phyloP scores from a whole-genome alignment of 2,329 filamentous ascomycete genomes.

The Trichoderma lentiforme region DNA sequence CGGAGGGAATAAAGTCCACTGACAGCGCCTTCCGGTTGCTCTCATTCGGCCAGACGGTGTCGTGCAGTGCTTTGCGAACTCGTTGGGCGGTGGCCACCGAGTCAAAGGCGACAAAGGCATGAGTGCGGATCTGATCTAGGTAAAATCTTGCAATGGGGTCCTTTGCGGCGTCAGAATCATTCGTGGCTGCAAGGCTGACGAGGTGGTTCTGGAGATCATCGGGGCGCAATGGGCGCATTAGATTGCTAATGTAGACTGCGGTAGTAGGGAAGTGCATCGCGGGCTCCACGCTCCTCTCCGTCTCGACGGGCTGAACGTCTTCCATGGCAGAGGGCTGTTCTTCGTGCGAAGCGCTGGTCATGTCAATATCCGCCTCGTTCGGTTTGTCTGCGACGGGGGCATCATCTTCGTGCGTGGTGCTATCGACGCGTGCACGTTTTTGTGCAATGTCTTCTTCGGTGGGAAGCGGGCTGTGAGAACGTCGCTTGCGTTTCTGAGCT shows the following conservation, averaged over 20 bases:
- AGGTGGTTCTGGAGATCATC: slow-evolving; percentile 67
- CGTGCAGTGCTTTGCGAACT: slow-evolving; percentile 73
- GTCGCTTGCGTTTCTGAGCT: slow-evolving; percentile 63
- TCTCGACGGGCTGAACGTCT: slow-evolving; percentile 22
- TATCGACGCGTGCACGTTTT: slow-evolving; percentile 52
- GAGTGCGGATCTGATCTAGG: slow-evolving; percentile 81
- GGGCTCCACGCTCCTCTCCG: slow-evolving; percentile 44
- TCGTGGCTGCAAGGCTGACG: slow-evolving; percentile 60
- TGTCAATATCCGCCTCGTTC: background rate
- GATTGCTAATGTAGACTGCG: slow-evolving; percentile 82
- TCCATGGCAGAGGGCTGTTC: background rate
- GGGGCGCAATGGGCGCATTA: slow-evolving; percentile 81
- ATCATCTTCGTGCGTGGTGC: background rate
- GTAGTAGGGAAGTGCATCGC: slow-evolving; percentile 69
- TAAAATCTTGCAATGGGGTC: slow-evolving; percentile 64
- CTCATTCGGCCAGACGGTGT: slow-evolving; percentile 81
- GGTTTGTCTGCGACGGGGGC: slow-evolving; percentile 18
- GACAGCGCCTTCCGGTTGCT: slow-evolving; percentile 77
- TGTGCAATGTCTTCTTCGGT: slow-evolving; percentile 49
- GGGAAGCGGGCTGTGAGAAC: slow-evolving; percentile 60
- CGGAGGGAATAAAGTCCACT: slow-evolving; percentile 84
- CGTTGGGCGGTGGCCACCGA: slow-evolving; percentile 68
- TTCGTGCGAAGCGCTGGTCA: background rate
- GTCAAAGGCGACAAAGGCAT: slow-evolving; percentile 76
- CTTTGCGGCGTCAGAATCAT: slow-evolving; percentile 42